Evolutionary conservation across 2,329 filamentous ascomycete genomes (phyloP).

Genomic region (Ophiocordyceps australis): DNA sequence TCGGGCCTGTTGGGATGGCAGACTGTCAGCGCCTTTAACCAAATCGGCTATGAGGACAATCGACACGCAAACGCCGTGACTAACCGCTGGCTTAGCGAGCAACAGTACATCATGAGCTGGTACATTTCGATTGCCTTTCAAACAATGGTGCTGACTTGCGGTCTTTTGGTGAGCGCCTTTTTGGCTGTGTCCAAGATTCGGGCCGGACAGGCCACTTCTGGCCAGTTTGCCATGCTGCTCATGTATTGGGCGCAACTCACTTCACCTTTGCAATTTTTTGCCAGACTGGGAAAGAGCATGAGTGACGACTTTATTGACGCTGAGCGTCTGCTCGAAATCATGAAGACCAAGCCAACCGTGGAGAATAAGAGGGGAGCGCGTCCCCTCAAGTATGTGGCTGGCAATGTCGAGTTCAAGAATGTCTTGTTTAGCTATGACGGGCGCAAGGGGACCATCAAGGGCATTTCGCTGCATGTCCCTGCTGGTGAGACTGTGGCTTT

Average conservation of each 20-base stretch:
- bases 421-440: conserved; percentile 42
- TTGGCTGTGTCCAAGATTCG: conserved; percentile 48
- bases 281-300: conserved; percentile 33
- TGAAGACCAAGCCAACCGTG: conserved; percentile 37
- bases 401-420: conserved; percentile 33
- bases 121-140: conserved; percentile 35
- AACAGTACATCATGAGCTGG: conserved; percentile 22
- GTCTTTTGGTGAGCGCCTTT: conserved; percentile 46
- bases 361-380: conserved; percentile 30
- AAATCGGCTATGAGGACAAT: conserved; percentile 35
- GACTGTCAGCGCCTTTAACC: conserved; percentile 41
- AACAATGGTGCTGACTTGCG: conserved; percentile 46
- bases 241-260: conserved; percentile 62
- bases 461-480: conserved; percentile 29
- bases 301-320: conserved; percentile 38
- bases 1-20: conserved; percentile 40
- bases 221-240: conserved; percentile 52
- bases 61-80: conserved; percentile 32
- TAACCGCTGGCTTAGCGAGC: conserved; percentile 17
- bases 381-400: conserved; percentile 29
- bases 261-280: conserved; percentile 53
- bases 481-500: conserved; percentile 38
- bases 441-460: conserved; percentile 36
- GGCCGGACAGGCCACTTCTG: conserved; percentile 38
- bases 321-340: conserved; percentile 37